Evolutionary conservation across 164 flowering plant species (phyloP), one percentile per base, ranked within the genome.

Genomic region (Umbilicus rupestris): DNA sequence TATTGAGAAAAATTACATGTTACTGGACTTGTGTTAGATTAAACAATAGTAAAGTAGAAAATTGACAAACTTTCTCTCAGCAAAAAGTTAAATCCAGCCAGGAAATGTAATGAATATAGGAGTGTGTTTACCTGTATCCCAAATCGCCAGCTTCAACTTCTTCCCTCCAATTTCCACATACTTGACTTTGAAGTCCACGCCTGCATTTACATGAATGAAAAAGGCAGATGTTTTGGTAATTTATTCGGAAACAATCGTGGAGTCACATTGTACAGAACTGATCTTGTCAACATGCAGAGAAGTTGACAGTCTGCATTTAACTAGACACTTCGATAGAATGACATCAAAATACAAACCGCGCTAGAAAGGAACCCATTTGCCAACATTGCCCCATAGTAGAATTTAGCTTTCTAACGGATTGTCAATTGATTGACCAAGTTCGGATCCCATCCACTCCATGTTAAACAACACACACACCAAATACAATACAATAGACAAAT

Each of bases 111-210:
- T 9, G 14, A 26, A 20, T 17, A 47, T 52, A 50, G 12, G n/a
- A n/a, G n/a, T n/a, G n/a, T n/a, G n/a, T n/a, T n/a, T 75, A 88
- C 94, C 94, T 62, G 94, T 88, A 73, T 88, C 94, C 90, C 97
- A 92, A 16, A 92, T 87, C 4, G 96, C 92, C 71, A 92, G 97
- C 82, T 89, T 92, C 83, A 89, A 74, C 65, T 83, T 89, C 62
- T 92, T 92, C 15, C 92, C 96, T 16, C 89, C 92, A 69, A 83
- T 52, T 26, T 78, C 82, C 39, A 89, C 85, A 75, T 86, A 66
- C 70, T 92, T 92, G 24, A 92, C 81, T 79, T 92, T 92, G 64
- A 92, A 92, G 77, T 92, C 97, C 68, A 92, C 97, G 70, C 97
- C 97, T 92, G 65, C 46, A 68, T 26, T 46, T 64, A 30, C 17